These are phyloP conservation scores for Chaetomium globosum DNA, from an alignment of 2,329 filamentous ascomycete species.

Conservation along the genomic window DNA sequence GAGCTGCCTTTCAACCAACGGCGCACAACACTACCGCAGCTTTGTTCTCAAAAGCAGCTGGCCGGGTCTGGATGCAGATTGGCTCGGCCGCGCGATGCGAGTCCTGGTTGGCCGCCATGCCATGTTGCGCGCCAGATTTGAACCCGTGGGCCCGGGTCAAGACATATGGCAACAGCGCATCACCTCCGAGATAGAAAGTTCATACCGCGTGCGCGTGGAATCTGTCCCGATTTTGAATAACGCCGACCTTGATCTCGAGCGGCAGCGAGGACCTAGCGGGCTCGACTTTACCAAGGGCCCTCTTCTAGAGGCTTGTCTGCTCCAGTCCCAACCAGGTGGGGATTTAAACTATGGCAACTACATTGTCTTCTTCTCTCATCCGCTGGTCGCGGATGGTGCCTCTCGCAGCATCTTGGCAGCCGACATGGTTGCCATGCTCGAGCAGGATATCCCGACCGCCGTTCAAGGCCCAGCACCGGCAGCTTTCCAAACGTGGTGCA, in stretches of 20 bases:
- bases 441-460: constrained; percentile 3
- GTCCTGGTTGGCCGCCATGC: constrained; percentile 6
- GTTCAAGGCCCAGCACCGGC: constrained; percentile 5
- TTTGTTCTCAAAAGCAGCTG: neutral
- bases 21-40: constrained; percentile 6
- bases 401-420: constrained; percentile 2
- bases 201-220: constrained; percentile 1
- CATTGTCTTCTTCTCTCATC: constrained; percentile 4
- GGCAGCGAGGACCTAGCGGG: constrained; percentile 6
- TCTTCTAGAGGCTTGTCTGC: constrained; percentile 1
- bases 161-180: constrained; percentile 5
- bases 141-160: constrained; percentile 3
- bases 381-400: neutral
- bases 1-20: constrained; percentile 5
- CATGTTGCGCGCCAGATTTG: constrained; percentile 7
- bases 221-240: constrained; percentile 2
- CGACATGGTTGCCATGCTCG: constrained; percentile 7
- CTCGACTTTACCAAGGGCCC: constrained; percentile 6
- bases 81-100: constrained; percentile 1
- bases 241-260: neutral
- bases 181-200: constrained; percentile 1
- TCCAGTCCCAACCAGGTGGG: constrained; percentile 5
- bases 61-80: neutral
- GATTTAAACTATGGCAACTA: neutral
- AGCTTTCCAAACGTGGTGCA: constrained; percentile 6